Evolutionary conservation across 768 basidiomycete species (phyloP).

Genomic region (Mycena vitilis): DNA sequence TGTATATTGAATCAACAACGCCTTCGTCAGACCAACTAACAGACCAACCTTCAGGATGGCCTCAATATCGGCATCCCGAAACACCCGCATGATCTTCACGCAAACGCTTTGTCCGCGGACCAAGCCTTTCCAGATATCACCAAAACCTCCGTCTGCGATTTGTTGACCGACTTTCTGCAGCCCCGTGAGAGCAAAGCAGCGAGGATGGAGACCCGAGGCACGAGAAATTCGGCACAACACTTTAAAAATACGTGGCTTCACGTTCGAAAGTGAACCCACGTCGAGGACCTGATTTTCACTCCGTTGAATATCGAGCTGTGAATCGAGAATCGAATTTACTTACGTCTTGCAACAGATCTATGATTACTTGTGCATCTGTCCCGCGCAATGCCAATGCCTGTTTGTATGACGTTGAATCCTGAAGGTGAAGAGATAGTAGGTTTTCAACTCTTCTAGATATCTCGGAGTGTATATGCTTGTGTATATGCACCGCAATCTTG

Average conservation of each 20-base stretch:
- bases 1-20: not conserved
- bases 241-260: not conserved
- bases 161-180: constrained; percentile 2
- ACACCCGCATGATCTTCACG: constrained; percentile 15
- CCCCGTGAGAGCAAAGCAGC: constrained; percentile 1
- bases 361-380: not conserved
- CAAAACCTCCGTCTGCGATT: constrained; percentile 9
- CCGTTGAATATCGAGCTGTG: not conserved
- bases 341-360: constrained; percentile 19
- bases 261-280: not conserved
- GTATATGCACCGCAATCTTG: not conserved
- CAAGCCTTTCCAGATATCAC: constrained; percentile 5
- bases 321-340: not conserved
- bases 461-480: not conserved
- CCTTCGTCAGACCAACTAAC: not conserved
- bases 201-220: constrained; percentile 5
- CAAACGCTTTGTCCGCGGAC: not conserved
- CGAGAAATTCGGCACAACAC: constrained; percentile 8
- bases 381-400: not conserved
- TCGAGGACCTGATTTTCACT: constrained; percentile 4
- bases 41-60: constrained; percentile 3
- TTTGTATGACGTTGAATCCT: not conserved
- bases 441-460: not conserved
- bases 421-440: constrained; percentile 3
- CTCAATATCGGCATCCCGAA: constrained; percentile 1